Conservation (phyloP, 768 basidiomycete genomes). For the Tylopilus subfusipes region DNA sequence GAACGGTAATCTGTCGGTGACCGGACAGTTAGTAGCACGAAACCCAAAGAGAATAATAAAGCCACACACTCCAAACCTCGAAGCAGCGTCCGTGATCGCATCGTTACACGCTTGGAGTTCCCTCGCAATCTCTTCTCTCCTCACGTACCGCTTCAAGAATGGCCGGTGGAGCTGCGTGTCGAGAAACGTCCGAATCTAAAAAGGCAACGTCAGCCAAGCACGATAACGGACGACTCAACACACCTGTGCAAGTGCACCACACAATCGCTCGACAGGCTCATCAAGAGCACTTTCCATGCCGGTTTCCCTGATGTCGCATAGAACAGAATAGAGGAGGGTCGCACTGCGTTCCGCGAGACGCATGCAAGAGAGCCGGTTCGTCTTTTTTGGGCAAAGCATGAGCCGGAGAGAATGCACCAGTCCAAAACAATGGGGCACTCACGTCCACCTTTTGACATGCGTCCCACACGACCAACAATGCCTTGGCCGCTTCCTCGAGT, state of each 20-base stretch:
- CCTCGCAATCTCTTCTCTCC: slow-evolving; percentile 62
- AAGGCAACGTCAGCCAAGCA: background rate
- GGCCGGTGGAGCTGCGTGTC: slow-evolving; percentile 60
- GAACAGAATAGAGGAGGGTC: slow-evolving; percentile 56
- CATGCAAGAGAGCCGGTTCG: slow-evolving; percentile 63
- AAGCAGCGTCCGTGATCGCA: slow-evolving; percentile 46
- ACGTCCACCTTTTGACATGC: slow-evolving; percentile 60
- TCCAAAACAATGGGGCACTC: slow-evolving; percentile 21
- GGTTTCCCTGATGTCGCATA: slow-evolving; percentile 56
- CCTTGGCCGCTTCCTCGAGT: slow-evolving; percentile 47
- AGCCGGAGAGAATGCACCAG: background rate
- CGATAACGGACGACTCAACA: slow-evolving; percentile 8
- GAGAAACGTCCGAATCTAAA: slow-evolving; percentile 52
- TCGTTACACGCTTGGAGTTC: slow-evolving; percentile 52
- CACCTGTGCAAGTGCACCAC: slow-evolving; percentile 42
- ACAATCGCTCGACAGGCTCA: slow-evolving; percentile 39
- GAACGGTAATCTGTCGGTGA: slow-evolving; percentile 39
- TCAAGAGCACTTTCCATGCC: slow-evolving; percentile 48
- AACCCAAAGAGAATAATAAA: background rate
- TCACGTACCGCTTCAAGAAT: slow-evolving; percentile 76
- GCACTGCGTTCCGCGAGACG: slow-evolving; percentile 74
- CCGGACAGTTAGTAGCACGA: background rate
- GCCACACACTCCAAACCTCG: slow-evolving; percentile 23
- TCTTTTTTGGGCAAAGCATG: slow-evolving; percentile 35
- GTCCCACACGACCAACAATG: slow-evolving; percentile 63